phyloP scores from a whole-genome alignment of 495 filamentous ascomycete species.

The Daldinia childiae region DNA sequence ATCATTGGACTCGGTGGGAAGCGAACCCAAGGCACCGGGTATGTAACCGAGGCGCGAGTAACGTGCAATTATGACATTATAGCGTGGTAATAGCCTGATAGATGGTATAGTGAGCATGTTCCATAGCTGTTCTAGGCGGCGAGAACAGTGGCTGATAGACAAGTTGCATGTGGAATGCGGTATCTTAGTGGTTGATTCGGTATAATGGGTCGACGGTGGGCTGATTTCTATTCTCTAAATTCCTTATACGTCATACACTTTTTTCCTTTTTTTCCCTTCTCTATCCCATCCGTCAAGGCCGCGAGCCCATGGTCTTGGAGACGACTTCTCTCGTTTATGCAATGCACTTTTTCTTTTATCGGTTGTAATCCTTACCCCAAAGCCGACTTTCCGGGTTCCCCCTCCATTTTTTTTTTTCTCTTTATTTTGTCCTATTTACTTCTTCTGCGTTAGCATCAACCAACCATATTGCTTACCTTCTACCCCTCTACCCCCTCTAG shows the following conservation, averaged over 20 bases:
- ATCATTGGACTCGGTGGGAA: slow-evolving; percentile 37
- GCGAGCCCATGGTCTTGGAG: neutral
- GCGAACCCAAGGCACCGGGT: slow-evolving; percentile 25
- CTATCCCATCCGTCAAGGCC: neutral
- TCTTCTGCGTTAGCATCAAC: neutral
- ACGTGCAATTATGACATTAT: slow-evolving; percentile 45
- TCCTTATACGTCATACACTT: slow-evolving; percentile 25
- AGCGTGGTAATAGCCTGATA: slow-evolving; percentile 45
- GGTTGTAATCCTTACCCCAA: neutral
- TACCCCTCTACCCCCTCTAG: neutral
- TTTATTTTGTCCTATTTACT: neutral
- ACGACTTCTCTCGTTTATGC: slow-evolving; percentile 5
- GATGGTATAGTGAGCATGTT: slow-evolving; percentile 19
- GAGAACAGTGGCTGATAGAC: slow-evolving; percentile 3
- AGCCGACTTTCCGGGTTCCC: neutral
- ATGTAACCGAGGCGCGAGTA: slow-evolving; percentile 28
- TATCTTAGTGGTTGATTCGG: slow-evolving; percentile 15
- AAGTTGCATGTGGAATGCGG: slow-evolving; percentile 23
- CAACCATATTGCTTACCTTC: neutral
- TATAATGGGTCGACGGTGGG: slow-evolving; percentile 33
- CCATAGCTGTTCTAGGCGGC: slow-evolving; percentile 10
- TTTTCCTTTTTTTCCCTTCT: neutral
- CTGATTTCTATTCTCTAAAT: slow-evolving; percentile 21
- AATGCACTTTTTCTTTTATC: slow-evolving; percentile 14
- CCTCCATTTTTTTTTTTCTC: neutral